Base-by-base conservation (phyloP, 345 rosid species). In the Euclidium syriacum region DNA sequence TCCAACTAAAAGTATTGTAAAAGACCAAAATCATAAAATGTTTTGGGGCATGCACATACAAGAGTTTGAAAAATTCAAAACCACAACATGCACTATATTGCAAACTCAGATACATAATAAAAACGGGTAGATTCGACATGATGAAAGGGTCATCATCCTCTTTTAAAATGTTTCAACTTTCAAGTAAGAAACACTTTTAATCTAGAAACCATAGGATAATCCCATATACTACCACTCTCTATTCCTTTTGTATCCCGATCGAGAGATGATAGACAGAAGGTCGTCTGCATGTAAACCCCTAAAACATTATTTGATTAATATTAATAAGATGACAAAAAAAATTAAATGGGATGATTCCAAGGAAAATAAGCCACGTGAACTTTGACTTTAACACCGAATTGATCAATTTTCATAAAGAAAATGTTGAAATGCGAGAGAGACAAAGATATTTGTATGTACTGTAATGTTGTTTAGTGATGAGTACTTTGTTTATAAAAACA, bases 401-500 rank as follows among this genome's bases (percentile, higher is more conserved):
- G 25, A 30, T 12, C 25, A 20, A 23, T 27, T 44, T 15, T 2
- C 5, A 26, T 39, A 58, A 50, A 49, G 20, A 48, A 57, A 32
- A 47, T 67, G 52, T 29, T 49, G 23, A 46, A 34, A 19, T 47
- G 56, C 40, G 62, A 66, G 63, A 56, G 57, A 56, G 66, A 67
- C 44, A 50, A 41, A 58, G 1, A 58, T 50, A 40, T 50, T 50
- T 50, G 72, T 50, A 58, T 49, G 52, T 25, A 58, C 16, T 50
- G 59, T 40, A 30, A 50, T 58, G 53, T 40, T 16, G 58, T 68
- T 30, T 67, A 67, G 72, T 58, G 72, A 50, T 50, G 26, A 57
- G 58, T 67, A 39, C 58, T 39, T 58, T 67, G 65, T 49, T 58
- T 50, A 43, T 68, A 68, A 50, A 68, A 50, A 68, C 72, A 58